A percentile compares a stretch with the other conserved stretches of the same genome.
Evolutionary conservation across 2,329 filamentous ascomycete genomes (phyloP).

Genomic region (Penicillium sp.): DNA sequence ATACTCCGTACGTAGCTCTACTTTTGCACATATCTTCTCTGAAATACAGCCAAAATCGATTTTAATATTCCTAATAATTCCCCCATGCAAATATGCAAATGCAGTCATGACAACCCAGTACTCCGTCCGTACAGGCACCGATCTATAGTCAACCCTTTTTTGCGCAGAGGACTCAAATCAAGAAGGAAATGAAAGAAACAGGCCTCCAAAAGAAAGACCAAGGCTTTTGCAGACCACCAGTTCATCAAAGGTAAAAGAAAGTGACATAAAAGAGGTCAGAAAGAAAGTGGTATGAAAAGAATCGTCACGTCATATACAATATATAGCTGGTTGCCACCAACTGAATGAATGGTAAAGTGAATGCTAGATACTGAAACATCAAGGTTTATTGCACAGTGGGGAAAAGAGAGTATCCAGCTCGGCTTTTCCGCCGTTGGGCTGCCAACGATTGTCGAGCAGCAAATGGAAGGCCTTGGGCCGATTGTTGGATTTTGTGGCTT

Average conservation of each 20-base stretch:
- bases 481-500: conserved; percentile 14
- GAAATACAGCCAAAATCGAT: not conserved
- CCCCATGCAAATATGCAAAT: conserved; percentile 9
- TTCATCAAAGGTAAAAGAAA: conserved; percentile 1
- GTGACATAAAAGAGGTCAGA: not conserved
- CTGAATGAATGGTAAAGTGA: not conserved
- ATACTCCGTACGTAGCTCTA: no score
- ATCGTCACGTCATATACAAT: conserved; percentile 14
- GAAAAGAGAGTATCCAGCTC: conserved; percentile 45
- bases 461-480: conserved; percentile 14
- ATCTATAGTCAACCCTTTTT: conserved; percentile 10
- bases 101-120: conserved; percentile 12
- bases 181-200: not conserved
- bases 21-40: not conserved
- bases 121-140: conserved; percentile 13
- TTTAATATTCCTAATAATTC: not conserved
- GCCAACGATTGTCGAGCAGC: conserved; percentile 20
- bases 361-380: not conserved
- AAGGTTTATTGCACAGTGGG: conserved; percentile 21
- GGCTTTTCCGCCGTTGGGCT: conserved; percentile 30
- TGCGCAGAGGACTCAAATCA: conserved; percentile 1
- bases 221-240: conserved; percentile 1
- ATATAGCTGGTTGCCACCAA: not conserved
- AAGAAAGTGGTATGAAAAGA: conserved; percentile 10
- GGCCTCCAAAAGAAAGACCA: not conserved